Conservation (phyloP, 768 basidiomycete genomes). For the Pholiota molesta region DNA sequence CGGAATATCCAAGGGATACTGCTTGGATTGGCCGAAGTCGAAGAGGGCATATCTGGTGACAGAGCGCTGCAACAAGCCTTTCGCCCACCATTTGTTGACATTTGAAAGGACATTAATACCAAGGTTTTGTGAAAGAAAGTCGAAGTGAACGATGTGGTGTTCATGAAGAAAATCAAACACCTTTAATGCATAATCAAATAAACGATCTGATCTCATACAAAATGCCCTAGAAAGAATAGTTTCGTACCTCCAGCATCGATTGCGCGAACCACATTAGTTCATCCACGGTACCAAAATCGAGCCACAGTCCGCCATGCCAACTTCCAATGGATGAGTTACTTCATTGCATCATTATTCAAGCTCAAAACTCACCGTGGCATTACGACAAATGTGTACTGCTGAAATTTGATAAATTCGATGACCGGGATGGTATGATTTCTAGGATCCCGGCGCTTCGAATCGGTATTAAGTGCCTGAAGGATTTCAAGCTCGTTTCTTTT, state of each 20-base stretch:
- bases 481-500: conserved; percentile 2
- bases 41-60: conserved; percentile 12
- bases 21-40: conserved; percentile 18
- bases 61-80: neutral
- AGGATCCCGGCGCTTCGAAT: conserved; percentile 5
- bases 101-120: conserved; percentile 11
- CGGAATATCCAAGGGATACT: conserved; percentile 11
- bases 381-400: conserved; percentile 15
- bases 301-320: conserved; percentile 7
- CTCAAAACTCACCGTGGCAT: conserved; percentile 1
- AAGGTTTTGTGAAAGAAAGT: conserved; percentile 12
- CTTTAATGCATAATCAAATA: neutral
- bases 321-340: neutral
- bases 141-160: conserved; percentile 16
- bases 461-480: neutral
- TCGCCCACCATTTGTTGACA: neutral
- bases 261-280: neutral
- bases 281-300: conserved; percentile 3
- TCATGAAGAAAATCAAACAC: conserved; percentile 19
- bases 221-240: too few species aligned
- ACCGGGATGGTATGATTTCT: conserved; percentile 20
- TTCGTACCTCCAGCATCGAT: conserved; percentile 4
- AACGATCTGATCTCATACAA: too few species aligned
- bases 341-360: too few species aligned
- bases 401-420: conserved; percentile 14